phyloP scores from a whole-genome alignment of 2,329 filamentous ascomycete species.

The Neobulgaria alba region DNA sequence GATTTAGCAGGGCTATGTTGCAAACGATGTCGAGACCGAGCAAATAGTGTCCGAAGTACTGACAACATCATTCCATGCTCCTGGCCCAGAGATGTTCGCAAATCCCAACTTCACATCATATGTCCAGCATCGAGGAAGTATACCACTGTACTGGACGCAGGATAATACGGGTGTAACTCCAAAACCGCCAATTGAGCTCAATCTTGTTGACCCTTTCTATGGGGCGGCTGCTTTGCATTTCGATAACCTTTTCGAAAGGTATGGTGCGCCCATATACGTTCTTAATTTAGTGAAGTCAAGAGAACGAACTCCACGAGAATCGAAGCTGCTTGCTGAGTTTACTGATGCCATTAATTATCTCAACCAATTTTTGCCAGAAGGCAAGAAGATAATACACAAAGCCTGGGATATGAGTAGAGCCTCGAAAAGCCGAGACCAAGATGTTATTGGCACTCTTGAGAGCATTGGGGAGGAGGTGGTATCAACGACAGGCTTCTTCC shows the following conservation, averaged over 20 bases:
- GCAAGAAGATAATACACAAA: slow-evolving; percentile 84
- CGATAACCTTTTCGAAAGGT: slow-evolving; percentile 86
- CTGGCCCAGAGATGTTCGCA: slow-evolving; percentile 74
- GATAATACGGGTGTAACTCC: slow-evolving; percentile 92
- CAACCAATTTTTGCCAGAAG: slow-evolving; percentile 81
- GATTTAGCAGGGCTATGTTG: slow-evolving; percentile 64
- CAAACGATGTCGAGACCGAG: slow-evolving; percentile 97
- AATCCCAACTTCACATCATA: slow-evolving; percentile 93
- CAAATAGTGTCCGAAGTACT: slow-evolving; percentile 94
- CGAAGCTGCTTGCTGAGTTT: slow-evolving; percentile 81
- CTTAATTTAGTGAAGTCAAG: slow-evolving; percentile 85
- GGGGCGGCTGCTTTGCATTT: slow-evolving; percentile 89
- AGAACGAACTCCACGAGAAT: slow-evolving; percentile 83
- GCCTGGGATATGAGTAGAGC: slow-evolving; percentile 98
- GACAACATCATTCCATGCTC: slow-evolving; percentile 91
- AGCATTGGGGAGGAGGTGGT: slow-evolving; percentile 83
- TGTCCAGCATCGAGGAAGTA: slow-evolving; percentile 92
- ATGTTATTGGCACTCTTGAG: slow-evolving; percentile 90
- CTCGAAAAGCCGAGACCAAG: slow-evolving; percentile 82
- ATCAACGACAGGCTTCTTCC: slow-evolving; percentile 83
- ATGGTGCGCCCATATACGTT: slow-evolving; percentile 85
- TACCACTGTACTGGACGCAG: slow-evolving; percentile 95
- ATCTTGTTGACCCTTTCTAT: slow-evolving; percentile 94
- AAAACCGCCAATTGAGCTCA: slow-evolving; percentile 92
- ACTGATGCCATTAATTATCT: slow-evolving; percentile 82